Percentiles rank a stretch among this genome's conserved stretches.
Conservation (phyloP, 2,329 filamentous ascomycete species). For the Fusarium sp. region DNA sequence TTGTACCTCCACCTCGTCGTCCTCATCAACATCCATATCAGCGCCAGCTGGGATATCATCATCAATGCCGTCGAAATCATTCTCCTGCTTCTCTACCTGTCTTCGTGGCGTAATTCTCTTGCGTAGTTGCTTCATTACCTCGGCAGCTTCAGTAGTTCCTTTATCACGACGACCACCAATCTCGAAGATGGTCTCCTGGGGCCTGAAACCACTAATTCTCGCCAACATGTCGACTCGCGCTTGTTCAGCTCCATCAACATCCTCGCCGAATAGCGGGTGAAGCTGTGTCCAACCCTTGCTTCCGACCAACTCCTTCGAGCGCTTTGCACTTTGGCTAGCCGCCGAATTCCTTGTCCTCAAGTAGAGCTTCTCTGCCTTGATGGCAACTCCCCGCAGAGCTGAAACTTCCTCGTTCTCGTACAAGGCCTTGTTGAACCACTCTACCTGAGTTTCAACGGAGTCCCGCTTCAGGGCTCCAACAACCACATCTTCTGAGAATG, state of each 20-base stretch:
- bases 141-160: constrained; percentile 73
- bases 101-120: constrained; percentile 75
- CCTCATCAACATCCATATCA: constrained; percentile 51
- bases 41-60: constrained; percentile 52
- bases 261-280: constrained; percentile 83
- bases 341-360: constrained; percentile 90
- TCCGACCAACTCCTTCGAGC: constrained; percentile 81
- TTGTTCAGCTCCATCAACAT: constrained; percentile 74
- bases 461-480: constrained; percentile 82
- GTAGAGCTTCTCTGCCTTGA: constrained; percentile 94
- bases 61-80: constrained; percentile 51
- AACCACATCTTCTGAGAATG: constrained; percentile 86
- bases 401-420: constrained; percentile 80
- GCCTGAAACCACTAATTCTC: constrained; percentile 87
- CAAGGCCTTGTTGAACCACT: constrained; percentile 86
- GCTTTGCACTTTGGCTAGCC: constrained; percentile 89
- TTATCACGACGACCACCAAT: constrained; percentile 82
- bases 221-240: constrained; percentile 89
- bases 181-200: constrained; percentile 96
- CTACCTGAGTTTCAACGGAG: constrained; percentile 79
- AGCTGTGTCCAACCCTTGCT: constrained; percentile 79
- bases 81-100: constrained; percentile 58
- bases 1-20: constrained; percentile 48
- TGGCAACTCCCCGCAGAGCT: constrained; percentile 78
- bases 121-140: constrained; percentile 80